phyloP scores from a whole-genome alignment of 2,329 filamentous ascomycete genomes.

The Clarireedia homoeocarpa region DNA sequence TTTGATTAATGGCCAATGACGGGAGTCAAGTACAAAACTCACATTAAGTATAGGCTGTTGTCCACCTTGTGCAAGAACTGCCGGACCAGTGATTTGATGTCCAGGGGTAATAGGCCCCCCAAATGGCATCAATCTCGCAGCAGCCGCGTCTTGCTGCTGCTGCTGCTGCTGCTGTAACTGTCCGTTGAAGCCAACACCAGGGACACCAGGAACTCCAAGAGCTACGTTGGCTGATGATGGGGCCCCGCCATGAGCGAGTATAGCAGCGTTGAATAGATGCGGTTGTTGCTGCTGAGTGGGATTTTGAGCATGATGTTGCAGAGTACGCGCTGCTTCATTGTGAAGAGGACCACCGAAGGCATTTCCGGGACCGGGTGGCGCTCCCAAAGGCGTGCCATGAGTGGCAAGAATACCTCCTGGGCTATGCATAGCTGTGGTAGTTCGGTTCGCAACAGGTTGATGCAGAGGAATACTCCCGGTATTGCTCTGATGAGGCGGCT shows the following conservation, averaged over 20 bases:
- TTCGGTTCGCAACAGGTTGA: constrained; percentile 81
- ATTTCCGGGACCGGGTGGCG: constrained; percentile 30
- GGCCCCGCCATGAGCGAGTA: constrained; percentile 39
- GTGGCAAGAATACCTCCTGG: constrained; percentile 81
- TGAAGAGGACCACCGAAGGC: constrained; percentile 49
- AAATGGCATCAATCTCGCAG: constrained; percentile 56
- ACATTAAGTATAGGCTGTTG: constrained; percentile 79
- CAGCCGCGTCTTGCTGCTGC: constrained; percentile 38
- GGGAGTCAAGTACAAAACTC: constrained; percentile 27
- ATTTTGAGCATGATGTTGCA: constrained; percentile 45
- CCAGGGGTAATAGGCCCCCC: constrained; percentile 34
- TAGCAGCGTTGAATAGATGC: constrained; percentile 46
- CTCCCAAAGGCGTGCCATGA: constrained; percentile 46
- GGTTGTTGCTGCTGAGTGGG: constrained; percentile 37
- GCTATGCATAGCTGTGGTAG: constrained; percentile 78
- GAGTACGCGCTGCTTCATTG: constrained; percentile 42
- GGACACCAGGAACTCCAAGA: constrained; percentile 49
- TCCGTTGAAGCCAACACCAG: constrained; percentile 57
- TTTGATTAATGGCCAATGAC: not conserved
- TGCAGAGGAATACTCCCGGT: constrained; percentile 85
- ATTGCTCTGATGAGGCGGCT: constrained; percentile 74
- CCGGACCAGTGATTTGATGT: constrained; percentile 29
- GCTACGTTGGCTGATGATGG: constrained; percentile 39
- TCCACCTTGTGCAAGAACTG: constrained; percentile 57
- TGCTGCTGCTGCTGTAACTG: constrained; percentile 23